Conservation (phyloP, 352 stramenopile genomes). For the Phytophthora fragariae region DNA sequence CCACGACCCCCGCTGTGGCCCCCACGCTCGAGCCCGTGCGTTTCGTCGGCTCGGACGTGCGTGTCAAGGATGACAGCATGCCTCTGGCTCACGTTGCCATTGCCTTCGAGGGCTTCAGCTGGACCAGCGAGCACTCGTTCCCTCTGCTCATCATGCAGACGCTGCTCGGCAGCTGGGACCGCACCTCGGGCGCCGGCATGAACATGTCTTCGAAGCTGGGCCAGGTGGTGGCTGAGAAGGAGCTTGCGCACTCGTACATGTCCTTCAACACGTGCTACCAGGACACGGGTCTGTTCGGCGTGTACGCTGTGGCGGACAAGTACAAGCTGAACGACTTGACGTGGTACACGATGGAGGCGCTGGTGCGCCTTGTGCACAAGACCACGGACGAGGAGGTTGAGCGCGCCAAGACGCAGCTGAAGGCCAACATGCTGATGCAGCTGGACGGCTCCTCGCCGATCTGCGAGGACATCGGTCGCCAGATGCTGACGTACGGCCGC, state of each 20-base stretch:
- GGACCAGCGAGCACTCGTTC: constrained; percentile 98
- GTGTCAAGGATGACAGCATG: constrained; percentile 90
- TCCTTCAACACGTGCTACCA: constrained; percentile 99
- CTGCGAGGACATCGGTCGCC: constrained; percentile 99
- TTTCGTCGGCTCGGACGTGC: constrained; percentile 92
- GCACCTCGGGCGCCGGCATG: constrained; percentile 92
- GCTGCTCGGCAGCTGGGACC: constrained; percentile 93
- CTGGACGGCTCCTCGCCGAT: constrained; percentile 98
- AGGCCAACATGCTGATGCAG: constrained; percentile 99
- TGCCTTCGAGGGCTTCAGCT: constrained; percentile 98
- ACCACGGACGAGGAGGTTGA: constrained; percentile 97
- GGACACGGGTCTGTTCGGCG: constrained; percentile 99
- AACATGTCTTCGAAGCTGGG: constrained; percentile 97
- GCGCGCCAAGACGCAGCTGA: constrained; percentile 98
- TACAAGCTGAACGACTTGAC: constrained; percentile 96
- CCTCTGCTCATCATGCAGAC: constrained; percentile 99
- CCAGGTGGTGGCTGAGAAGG: constrained; percentile 95
- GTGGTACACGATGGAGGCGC: constrained; percentile 95
- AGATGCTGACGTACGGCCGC: constrained; percentile 97
- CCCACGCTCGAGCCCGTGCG: constrained; percentile 80
- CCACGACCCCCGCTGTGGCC: constrained; percentile 74
- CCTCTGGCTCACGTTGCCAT: constrained; percentile 96
- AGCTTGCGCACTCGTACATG: constrained; percentile 98
- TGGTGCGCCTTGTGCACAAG: constrained; percentile 96
- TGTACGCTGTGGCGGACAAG: constrained; percentile 96